Evolutionary conservation across 2,329 filamentous ascomycete species (phyloP).

Genomic region (Sclerotinia borealis): DNA sequence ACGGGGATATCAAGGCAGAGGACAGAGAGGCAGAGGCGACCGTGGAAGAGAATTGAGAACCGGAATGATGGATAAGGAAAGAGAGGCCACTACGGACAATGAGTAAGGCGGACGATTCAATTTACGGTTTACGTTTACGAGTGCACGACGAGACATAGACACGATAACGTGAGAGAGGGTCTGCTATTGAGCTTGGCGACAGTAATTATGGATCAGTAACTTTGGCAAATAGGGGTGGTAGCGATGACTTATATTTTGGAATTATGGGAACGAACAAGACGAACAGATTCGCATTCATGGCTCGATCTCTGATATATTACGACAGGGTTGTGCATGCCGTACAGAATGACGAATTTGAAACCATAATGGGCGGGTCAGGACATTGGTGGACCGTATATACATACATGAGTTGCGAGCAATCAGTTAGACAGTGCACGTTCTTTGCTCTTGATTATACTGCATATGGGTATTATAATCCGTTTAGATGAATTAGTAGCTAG

Average conservation of each 20-base stretch:
- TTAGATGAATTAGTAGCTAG: not conserved
- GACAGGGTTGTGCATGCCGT: not conserved
- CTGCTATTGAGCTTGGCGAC: not conserved
- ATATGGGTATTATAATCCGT: not conserved
- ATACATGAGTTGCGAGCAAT: not conserved
- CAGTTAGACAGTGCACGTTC: not conserved
- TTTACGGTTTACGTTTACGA: not conserved
- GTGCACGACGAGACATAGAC: not conserved
- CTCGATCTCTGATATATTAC: not conserved
- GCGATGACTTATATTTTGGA: not conserved
- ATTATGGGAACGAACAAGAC: not conserved
- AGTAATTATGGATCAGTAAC: not conserved
- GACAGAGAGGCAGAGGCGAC: slow-evolving; percentile 14
- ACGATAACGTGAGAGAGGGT: not conserved
- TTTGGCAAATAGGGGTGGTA: not conserved
- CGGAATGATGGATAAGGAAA: slow-evolving; percentile 13
- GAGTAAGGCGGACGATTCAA: not conserved
- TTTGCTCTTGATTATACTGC: not conserved
- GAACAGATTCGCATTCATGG: not conserved
- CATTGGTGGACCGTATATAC: not conserved
- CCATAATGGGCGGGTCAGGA: not conserved
- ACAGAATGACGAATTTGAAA: not conserved
- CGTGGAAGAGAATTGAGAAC: slow-evolving; percentile 8
- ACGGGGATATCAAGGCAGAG: slow-evolving; percentile 9
- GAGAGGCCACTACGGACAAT: not conserved